Evolutionary conservation across 2,329 filamentous ascomycete species (phyloP).

Genomic region (Stemphylium beticola): DNA sequence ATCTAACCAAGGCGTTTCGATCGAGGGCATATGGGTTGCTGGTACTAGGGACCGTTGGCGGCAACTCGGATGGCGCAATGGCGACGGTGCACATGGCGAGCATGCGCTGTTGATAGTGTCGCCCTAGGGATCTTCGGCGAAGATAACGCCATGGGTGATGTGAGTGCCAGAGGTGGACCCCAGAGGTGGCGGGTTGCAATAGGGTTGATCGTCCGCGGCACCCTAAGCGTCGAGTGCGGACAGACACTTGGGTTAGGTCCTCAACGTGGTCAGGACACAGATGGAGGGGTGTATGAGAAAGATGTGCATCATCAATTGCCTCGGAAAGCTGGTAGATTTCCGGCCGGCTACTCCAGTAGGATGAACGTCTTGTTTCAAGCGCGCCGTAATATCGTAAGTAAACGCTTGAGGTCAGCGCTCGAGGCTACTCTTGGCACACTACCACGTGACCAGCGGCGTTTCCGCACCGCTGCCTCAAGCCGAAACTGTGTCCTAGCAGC

Average conservation of each 20-base stretch:
- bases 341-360: slow-evolving; percentile 10
- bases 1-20: slow-evolving; percentile 21
- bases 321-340: slow-evolving; percentile 2
- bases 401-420: background rate
- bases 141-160: slow-evolving; percentile 12
- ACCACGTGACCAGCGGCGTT: slow-evolving; percentile 5
- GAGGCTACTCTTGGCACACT: background rate
- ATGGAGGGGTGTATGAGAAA: slow-evolving; percentile 4
- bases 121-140: slow-evolving; percentile 22
- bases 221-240: slow-evolving; percentile 20
- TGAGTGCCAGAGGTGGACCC: slow-evolving; percentile 17
- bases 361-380: slow-evolving; percentile 12
- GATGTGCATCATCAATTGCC: background rate
- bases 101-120: slow-evolving; percentile 5
- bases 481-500: slow-evolving; percentile 1
- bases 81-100: slow-evolving; percentile 5
- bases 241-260: slow-evolving; percentile 14
- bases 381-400: slow-evolving; percentile 9
- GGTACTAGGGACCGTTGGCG: slow-evolving; percentile 29
- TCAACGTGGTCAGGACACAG: slow-evolving; percentile 8
- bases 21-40: slow-evolving; percentile 20
- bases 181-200: slow-evolving; percentile 19
- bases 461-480: background rate
- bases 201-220: slow-evolving; percentile 12
- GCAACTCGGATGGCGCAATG: slow-evolving; percentile 13